phyloP scores from a whole-genome alignment of 1,284 basidiomycete species.

The Sporisorium reilianum region DNA sequence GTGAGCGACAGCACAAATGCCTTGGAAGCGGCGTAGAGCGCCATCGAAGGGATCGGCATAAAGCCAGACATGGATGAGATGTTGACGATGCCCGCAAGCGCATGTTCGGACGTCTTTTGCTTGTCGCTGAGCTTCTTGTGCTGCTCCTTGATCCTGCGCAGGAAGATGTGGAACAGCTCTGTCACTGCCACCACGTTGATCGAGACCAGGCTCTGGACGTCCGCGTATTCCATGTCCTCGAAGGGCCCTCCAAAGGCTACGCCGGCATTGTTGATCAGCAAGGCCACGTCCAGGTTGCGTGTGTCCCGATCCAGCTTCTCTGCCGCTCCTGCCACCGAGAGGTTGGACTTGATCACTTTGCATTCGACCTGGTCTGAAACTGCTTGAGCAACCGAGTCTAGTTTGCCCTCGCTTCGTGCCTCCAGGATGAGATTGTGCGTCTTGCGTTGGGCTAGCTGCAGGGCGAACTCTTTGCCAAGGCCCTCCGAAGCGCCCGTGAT shows the following conservation, averaged over 20 bases:
- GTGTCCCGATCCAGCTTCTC: constrained; percentile 23
- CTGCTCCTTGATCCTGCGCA: constrained; percentile 21
- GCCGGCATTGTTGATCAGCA: constrained; percentile 46
- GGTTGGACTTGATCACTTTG: constrained; percentile 28
- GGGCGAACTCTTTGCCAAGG: constrained; percentile 31
- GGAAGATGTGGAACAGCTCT: constrained; percentile 33
- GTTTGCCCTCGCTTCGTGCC: constrained; percentile 24
- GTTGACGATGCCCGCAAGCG: constrained; percentile 35
- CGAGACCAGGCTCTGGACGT: constrained; percentile 21
- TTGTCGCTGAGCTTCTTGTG: constrained; percentile 20
- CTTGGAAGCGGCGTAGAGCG: constrained; percentile 41
- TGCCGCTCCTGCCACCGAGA: constrained; percentile 32
- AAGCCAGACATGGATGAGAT: constrained; percentile 28
- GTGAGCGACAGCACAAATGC: constrained; percentile 35
- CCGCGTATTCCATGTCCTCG: constrained; percentile 24
- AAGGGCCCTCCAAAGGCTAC: constrained; percentile 27
- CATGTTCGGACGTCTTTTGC: constrained; percentile 16
- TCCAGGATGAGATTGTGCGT: constrained; percentile 34
- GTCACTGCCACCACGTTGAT: constrained; percentile 35
- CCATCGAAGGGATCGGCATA: constrained; percentile 42
- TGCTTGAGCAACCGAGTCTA: constrained; percentile 11
- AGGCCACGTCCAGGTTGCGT: constrained; percentile 19
- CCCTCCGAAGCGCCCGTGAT: constrained; percentile 38
- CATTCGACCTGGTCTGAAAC: constrained; percentile 22
- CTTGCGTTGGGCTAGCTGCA: constrained; percentile 21